Percentiles rank a stretch among this genome's conserved stretches.
These are phyloP conservation scores for Candida sp. DNA, from an alignment of 1,139 yeast genomes.

Conservation along the genomic window DNA sequence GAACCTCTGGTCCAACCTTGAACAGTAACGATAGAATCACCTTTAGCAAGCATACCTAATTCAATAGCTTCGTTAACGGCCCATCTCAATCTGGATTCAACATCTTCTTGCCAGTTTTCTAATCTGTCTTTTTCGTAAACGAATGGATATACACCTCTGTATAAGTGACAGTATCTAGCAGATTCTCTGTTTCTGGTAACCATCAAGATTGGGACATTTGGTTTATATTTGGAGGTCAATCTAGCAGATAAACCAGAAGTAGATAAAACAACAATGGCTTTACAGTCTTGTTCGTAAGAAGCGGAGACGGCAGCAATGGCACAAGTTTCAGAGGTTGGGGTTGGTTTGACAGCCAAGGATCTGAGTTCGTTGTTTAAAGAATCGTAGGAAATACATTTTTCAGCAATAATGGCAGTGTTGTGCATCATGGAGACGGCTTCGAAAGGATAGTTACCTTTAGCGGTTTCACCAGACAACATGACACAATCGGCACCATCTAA, in stretches of 20 bases:
- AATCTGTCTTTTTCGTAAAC: conserved; percentile 66
- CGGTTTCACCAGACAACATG: conserved; percentile 99
- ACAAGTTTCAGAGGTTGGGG: conserved; percentile 93
- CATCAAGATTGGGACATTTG: conserved; percentile 96
- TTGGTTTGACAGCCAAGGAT: conserved; percentile 81
- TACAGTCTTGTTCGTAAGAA: conserved; percentile 92
- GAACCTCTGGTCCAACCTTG: conserved; percentile 99
- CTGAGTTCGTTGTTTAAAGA: conserved; percentile 88
- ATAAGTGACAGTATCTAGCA: conserved; percentile 93
- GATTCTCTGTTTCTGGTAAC: conserved; percentile 93
- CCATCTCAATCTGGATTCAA: conserved; percentile 91
- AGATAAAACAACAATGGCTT: conserved; percentile 94
- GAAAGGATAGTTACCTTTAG: conserved; percentile 97
- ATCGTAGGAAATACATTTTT: conserved; percentile 91
- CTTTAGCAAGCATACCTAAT: conserved; percentile 80
- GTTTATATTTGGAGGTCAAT: conserved; percentile 96
- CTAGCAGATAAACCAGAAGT: conserved; percentile 96
- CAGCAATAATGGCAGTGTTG: conserved; percentile 95
- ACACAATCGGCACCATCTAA: conserved; percentile 99
- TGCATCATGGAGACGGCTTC: conserved; percentile 99
- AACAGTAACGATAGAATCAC: conserved; percentile 89
- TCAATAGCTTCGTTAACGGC: conserved; percentile 90
- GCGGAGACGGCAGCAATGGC: conserved; percentile 98
- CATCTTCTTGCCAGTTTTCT: conserved; percentile 94
- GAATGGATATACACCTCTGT: conserved; percentile 99